Conservation (phyloP, 1,139 yeast genomes). For the Hansenula sp. region DNA sequence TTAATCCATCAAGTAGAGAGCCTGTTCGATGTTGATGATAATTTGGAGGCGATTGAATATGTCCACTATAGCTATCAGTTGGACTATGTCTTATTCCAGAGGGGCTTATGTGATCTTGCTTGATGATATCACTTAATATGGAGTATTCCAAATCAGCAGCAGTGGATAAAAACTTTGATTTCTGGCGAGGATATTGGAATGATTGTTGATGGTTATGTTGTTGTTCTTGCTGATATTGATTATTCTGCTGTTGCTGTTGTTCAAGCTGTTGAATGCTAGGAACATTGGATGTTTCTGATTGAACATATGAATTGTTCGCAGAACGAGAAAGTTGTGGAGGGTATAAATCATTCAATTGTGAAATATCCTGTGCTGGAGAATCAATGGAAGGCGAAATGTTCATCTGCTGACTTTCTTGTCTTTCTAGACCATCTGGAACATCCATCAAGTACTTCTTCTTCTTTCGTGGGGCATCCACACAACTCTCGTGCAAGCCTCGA, state of each 20-base stretch:
- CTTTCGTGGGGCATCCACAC: constrained; percentile 90
- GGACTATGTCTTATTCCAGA: constrained; percentile 23
- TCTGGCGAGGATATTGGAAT: constrained; percentile 1
- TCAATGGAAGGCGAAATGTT: constrained; percentile 1
- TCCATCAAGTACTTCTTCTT: constrained; percentile 74
- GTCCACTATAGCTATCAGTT: constrained; percentile 5
- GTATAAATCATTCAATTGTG: constrained; percentile 10
- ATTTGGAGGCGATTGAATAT: background rate
- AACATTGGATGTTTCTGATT: background rate
- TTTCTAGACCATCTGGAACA: constrained; percentile 34
- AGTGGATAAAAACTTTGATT: constrained; percentile 49
- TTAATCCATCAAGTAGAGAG: background rate
- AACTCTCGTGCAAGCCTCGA: constrained; percentile 65
- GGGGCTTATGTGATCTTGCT: constrained; percentile 36
- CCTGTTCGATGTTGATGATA: background rate
- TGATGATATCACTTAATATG: constrained; percentile 69
- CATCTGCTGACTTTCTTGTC: constrained; percentile 3
- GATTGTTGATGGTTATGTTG: background rate
- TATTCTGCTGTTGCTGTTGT: constrained; percentile 11
- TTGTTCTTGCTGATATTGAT: background rate
- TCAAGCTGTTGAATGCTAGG: constrained; percentile 3
- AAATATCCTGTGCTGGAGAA: background rate
- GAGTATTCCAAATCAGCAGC: constrained; percentile 83
- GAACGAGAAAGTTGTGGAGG: constrained; percentile 11
- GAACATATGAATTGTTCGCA: background rate